phyloP scores from a whole-genome alignment of 73 alveolate genomes.

The Tetrahymena borealis region DNA sequence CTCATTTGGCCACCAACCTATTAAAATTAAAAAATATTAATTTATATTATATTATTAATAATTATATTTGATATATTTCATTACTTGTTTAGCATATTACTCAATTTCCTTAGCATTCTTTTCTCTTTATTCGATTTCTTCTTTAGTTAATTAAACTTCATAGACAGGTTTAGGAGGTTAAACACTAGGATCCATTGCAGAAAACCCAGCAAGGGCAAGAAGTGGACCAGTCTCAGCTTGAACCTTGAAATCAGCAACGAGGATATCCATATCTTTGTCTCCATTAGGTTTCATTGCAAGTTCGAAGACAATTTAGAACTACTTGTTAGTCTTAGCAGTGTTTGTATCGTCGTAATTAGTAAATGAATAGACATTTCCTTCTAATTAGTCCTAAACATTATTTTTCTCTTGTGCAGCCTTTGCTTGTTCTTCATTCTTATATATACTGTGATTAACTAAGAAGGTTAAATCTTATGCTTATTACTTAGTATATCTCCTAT shows the following conservation, averaged over 20 bases:
- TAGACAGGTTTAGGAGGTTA: slow-evolving; percentile 9
- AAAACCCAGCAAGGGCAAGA: slow-evolving; percentile 4
- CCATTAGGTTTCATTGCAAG: slow-evolving; percentile 16
- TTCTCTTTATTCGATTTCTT: neutral
- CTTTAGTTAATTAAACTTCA: neutral
- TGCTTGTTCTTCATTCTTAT: neutral
- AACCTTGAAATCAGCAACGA: slow-evolving; percentile 25
- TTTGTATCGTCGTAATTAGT: neutral
- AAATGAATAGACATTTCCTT: neutral
- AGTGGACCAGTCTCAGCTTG: slow-evolving; percentile 33
- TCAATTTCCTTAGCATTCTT: neutral
- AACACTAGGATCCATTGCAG: slow-evolving; percentile 38
- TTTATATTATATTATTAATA: neutral
- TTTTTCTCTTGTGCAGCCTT: neutral
- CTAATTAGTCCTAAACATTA: neutral
- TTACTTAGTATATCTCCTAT: neutral
- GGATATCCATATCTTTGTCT: slow-evolving; percentile 21
- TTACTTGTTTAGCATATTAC: neutral
- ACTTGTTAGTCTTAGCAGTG: neutral
- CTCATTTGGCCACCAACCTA: slow-evolving; percentile 1
- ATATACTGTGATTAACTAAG: neutral
- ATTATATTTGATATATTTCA: neutral
- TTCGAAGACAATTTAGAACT: neutral
- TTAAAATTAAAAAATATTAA: neutral
- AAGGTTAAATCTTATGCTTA: neutral